Base-by-base conservation (phyloP, 345 rosid species). In the Sonneratia alba region DNA sequence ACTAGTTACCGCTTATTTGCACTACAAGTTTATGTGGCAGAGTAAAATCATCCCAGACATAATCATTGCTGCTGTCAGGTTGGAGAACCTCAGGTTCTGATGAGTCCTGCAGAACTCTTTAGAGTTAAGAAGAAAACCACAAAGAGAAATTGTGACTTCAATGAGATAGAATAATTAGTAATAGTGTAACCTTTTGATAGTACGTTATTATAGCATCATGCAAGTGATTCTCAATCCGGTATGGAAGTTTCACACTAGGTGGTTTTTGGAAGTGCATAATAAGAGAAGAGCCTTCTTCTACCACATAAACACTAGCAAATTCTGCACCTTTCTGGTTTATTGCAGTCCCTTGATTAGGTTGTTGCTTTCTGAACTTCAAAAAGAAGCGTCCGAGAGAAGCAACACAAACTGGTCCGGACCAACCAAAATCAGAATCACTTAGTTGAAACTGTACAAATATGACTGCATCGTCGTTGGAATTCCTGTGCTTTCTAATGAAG, bases 361-460 rank as follows among this genome's bases (percentile, higher is more conserved):
- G 87, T 69, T 83, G 32, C 56, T 19, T 89, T 76, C 87, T 84
- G 75, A 89, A 93, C 82, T 91, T 93, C 70, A 93, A 81, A 81
- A 87, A 91, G 79, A 93, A 93, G 62, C 89, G 76, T 65, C 98
- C 97, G 37, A 93, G 81, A 37, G 98, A 93, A 72, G 90, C 83
- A 77, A 89, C 88, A 83, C 97, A 89, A 66, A 91, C 83, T 73
- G 98, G 98, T 34, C 98, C 98, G 32, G 98, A 93, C 98, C 96
- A 93, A 75, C 83, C 77, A 70, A 81, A 74, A 55, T 83, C 83
- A 76, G 89, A 79, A 51, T 85, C 87, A 81, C 82, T 77, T 76
- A 82, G 76, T 69, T 56, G 89, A 78, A 91, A 91, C 84, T 91
- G 97, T 75, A 91, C 84, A 79, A 78, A 83, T 69, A 75, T 71